Conservation (phyloP, 2,329 filamentous ascomycete genomes). For the Penicillium sp. region DNA sequence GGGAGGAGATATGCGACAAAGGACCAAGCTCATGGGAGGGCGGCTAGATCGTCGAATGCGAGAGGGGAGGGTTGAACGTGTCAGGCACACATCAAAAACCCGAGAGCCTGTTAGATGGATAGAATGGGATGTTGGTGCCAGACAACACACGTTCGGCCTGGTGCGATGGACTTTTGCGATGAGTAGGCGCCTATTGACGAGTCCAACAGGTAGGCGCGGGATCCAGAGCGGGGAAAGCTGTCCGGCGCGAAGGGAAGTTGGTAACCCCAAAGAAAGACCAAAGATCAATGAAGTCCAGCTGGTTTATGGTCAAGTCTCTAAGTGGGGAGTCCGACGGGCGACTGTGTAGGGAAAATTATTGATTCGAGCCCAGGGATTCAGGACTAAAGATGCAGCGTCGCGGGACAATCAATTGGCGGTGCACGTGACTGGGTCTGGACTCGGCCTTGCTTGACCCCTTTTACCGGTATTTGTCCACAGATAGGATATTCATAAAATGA, state of each 20-base stretch:
- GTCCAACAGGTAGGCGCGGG: conserved; percentile 3
- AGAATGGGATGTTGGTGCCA: not conserved
- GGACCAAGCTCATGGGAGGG: conserved; percentile 10
- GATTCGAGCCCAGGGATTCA: not conserved
- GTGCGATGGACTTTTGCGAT: not conserved
- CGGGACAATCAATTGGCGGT: conserved; percentile 7
- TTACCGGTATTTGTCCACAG: not conserved
- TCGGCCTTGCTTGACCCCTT: not conserved
- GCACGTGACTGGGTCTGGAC: conserved; percentile 26
- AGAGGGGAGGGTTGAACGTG: not conserved
- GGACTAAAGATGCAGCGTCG: conserved; percentile 9
- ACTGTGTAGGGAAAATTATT: not conserved
- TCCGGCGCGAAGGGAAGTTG: conserved; percentile 1
- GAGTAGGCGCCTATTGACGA: not conserved
- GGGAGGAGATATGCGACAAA: conserved; percentile 12
- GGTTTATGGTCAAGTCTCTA: not conserved
- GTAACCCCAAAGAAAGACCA: not conserved
- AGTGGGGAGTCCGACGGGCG: not conserved
- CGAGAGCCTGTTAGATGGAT: not conserved
- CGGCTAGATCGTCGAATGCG: not conserved
- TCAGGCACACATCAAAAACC: not conserved
- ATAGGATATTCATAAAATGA: too few species aligned
- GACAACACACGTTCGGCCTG: not conserved
- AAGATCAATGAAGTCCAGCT: not conserved
- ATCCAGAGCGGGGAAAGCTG: conserved; percentile 19